phyloP scores from a whole-genome alignment of 2,329 filamentous ascomycete species.

The Penicillium sp. region DNA sequence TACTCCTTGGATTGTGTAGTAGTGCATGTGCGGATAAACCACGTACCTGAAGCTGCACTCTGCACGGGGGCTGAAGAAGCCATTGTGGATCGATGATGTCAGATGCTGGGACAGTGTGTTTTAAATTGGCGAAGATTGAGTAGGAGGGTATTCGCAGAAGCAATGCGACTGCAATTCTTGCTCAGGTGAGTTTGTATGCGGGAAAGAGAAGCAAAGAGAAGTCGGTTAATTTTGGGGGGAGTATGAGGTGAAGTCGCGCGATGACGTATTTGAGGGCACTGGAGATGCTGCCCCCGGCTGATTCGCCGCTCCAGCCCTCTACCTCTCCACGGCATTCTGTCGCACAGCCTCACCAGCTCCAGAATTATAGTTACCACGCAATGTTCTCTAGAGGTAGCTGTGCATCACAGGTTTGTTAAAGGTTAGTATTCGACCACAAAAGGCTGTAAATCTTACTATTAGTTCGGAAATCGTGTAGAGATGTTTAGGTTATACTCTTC shows the following conservation, averaged over 20 bases:
- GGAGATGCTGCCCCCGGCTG: constrained; percentile 26
- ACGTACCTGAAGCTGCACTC: constrained; percentile 23
- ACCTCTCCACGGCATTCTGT: constrained; percentile 3
- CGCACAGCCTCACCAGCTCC: constrained; percentile 2
- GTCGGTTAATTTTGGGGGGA: constrained; percentile 16
- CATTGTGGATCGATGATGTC: constrained; percentile 30
- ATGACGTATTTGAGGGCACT: constrained; percentile 34
- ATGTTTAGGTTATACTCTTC: not conserved
- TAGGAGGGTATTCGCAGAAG: constrained; percentile 11
- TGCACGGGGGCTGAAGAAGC: constrained; percentile 18
- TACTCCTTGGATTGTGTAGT: not conserved
- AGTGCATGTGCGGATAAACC: constrained; percentile 4
- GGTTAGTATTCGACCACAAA: not conserved
- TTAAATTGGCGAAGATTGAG: not conserved
- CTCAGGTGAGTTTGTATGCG: constrained; percentile 7
- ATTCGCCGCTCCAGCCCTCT: constrained; percentile 18
- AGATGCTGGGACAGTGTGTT: constrained; percentile 10
- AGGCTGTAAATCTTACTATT: not conserved
- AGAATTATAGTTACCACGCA: not conserved
- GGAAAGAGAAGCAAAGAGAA: constrained; percentile 8
- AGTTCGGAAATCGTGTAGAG: not conserved
- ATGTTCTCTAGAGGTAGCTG: not conserved
- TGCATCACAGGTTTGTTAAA: not conserved
- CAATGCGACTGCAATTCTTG: constrained; percentile 16
- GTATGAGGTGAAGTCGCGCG: constrained; percentile 32